phyloP scores from a whole-genome alignment of 2,329 filamentous ascomycete species.

The Trichoderma sp. region DNA sequence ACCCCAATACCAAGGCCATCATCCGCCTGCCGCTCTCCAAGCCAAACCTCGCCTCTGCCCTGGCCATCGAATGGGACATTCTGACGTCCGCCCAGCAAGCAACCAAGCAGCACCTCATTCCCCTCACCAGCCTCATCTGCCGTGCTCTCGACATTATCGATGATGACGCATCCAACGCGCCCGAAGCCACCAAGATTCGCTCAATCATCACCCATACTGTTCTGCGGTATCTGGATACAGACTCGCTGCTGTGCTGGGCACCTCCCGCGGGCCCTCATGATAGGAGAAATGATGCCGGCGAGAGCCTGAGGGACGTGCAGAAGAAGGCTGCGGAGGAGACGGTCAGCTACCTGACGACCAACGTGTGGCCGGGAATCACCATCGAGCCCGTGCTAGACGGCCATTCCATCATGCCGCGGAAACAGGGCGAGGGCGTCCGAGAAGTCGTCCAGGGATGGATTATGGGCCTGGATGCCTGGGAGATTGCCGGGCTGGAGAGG shows the following conservation, averaged over 20 bases:
- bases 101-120: constrained; percentile 81
- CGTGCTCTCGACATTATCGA: constrained; percentile 76
- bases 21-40: constrained; percentile 72
- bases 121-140: constrained; percentile 79
- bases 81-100: constrained; percentile 80
- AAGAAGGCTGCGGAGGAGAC: constrained; percentile 66
- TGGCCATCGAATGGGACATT: constrained; percentile 91
- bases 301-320: constrained; percentile 70
- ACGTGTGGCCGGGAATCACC: constrained; percentile 79
- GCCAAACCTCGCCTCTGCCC: constrained; percentile 74
- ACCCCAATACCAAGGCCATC: constrained; percentile 66
- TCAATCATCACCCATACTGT: constrained; percentile 62
- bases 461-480: constrained; percentile 66
- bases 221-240: constrained; percentile 85
- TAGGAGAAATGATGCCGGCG: constrained; percentile 44
- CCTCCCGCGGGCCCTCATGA: constrained; percentile 51
- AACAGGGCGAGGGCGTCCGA: constrained; percentile 70
- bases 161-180: constrained; percentile 51
- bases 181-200: constrained; percentile 52
- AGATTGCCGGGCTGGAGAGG: constrained; percentile 83
- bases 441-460: constrained; percentile 79
- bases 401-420: constrained; percentile 69
- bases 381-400: constrained; percentile 78
- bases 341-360: constrained; percentile 64
- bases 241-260: constrained; percentile 89